Evolutionary conservation across 495 filamentous ascomycete species (phyloP), one percentile per base, ranked within the genome.

Genomic region (Penicillium subrubescens): DNA sequence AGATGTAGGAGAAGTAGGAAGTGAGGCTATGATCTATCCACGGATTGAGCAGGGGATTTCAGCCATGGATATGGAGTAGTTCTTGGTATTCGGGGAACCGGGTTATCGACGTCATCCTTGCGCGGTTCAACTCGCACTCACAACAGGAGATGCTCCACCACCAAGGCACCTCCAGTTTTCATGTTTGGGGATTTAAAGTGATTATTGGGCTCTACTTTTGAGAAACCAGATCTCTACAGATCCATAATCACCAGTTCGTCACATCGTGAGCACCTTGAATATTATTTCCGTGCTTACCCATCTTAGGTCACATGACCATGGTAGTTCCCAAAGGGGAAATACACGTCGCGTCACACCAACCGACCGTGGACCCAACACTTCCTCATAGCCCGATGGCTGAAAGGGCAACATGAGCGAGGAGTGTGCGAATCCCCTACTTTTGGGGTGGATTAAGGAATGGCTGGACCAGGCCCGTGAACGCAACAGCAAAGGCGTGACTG

Each of bases 391-490:
- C 10, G 50, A 67, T 57, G 34, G 66, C 50, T n/a, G 17, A 58
- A 48, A 25, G 55, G 29, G 39, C 55, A 70, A 51, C 50, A 82
- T 82, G 80, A 78, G 73, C 50, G 76, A 81, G 46, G 69, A 68
- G 12, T 90, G 87, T 66, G 86, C 89, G 21, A 96, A 96, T 69
- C 90, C 92, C 14, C 80, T 93, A 34, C 83, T 94, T 5, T 81
- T 94, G 52, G 75, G 77, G 60, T 96, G 90, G 87, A 85, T 96
- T 58, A 87, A 89, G 63, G 90, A 93, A 79, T 94, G 90, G 90
- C 83, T 88, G 46, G 90, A 93, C n/a, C 73, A 83, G 25, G 92
- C 90, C 0, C 82, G 84, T 50, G 87, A 92, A 65, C 85, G 84
- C 8, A 92, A 90, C 69, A 83, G 85, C 35, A 94, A 92, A 70